phyloP scores from a whole-genome alignment of 495 filamentous ascomycete species.

The Usnea hakonensis region DNA sequence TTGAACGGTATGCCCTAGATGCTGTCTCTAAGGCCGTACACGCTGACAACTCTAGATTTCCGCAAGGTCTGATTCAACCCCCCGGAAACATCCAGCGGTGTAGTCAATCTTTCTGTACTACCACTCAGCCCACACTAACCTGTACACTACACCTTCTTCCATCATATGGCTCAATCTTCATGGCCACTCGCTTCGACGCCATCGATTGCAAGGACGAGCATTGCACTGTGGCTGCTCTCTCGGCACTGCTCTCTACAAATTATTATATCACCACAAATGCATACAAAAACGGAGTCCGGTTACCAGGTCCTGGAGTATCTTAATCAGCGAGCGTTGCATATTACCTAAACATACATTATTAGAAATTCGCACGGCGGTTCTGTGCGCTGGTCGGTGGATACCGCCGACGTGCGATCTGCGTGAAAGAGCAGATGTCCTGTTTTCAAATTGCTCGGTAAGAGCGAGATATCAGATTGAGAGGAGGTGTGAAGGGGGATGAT shows the following conservation, averaged over 20 bases:
- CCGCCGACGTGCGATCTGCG: slow-evolving; percentile 38
- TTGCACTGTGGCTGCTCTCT: not conserved
- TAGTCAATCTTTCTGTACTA: slow-evolving; percentile 25
- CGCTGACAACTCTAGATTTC: slow-evolving; percentile 50
- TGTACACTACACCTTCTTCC: slow-evolving; percentile 51
- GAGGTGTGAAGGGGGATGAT: not conserved
- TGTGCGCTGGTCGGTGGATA: slow-evolving; percentile 57
- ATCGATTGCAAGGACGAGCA: slow-evolving; percentile 15
- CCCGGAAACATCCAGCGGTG: not conserved
- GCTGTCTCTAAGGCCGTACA: not conserved
- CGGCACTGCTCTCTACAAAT: slow-evolving; percentile 10
- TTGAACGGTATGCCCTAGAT: slow-evolving; percentile 59
- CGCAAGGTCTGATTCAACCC: slow-evolving; percentile 47
- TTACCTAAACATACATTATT: slow-evolving; percentile 28
- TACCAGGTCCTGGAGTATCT: not conserved
- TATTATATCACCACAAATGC: slow-evolving; percentile 13
- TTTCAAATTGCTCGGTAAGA: slow-evolving; percentile 3
- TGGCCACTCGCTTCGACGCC: slow-evolving; percentile 29
- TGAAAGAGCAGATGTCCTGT: not conserved
- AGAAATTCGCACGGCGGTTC: slow-evolving; percentile 47
- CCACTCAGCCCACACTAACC: slow-evolving; percentile 31
- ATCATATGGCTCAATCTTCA: slow-evolving; percentile 48
- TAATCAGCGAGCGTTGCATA: slow-evolving; percentile 15
- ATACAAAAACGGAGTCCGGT: slow-evolving; percentile 15
- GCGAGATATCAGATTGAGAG: slow-evolving; percentile 16